Conservation (phyloP, 2,329 filamentous ascomycete species). For the Epichloe sp. region DNA sequence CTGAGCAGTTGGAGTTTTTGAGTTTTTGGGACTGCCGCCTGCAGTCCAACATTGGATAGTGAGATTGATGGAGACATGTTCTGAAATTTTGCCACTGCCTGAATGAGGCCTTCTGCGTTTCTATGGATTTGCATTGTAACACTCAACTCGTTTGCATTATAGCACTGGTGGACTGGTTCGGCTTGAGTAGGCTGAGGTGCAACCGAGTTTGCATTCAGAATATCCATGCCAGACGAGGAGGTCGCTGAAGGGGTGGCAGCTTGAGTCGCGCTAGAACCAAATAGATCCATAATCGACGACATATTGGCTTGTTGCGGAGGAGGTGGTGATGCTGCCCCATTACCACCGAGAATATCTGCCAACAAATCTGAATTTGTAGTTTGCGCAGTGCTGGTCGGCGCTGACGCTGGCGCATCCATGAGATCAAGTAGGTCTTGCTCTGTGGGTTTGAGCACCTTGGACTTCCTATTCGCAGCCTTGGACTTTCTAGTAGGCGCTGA, state of each 20-base stretch:
- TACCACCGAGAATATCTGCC: slow-evolving; percentile 78
- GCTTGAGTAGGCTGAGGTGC: slow-evolving; percentile 24
- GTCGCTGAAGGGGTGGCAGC: slow-evolving; percentile 19
- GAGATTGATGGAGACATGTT: slow-evolving; percentile 55
- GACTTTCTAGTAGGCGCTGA: slow-evolving; percentile 55
- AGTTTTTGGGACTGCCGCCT: slow-evolving; percentile 91
- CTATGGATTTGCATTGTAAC: slow-evolving; percentile 77
- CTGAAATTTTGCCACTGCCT: slow-evolving; percentile 71
- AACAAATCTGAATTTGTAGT: slow-evolving; percentile 73
- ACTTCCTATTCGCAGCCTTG: slow-evolving; percentile 59
- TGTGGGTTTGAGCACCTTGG: slow-evolving; percentile 66
- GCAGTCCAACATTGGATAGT: slow-evolving; percentile 66
- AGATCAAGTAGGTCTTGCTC: slow-evolving; percentile 90
- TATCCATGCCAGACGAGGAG: slow-evolving; percentile 32
- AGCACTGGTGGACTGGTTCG: slow-evolving; percentile 54
- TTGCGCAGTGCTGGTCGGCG: slow-evolving; percentile 37
- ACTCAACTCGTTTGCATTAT: slow-evolving; percentile 72
- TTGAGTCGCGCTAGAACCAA: slow-evolving; percentile 37
- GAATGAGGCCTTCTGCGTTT: slow-evolving; percentile 64
- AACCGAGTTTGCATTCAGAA: slow-evolving; percentile 38
- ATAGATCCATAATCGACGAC: slow-evolving; percentile 83
- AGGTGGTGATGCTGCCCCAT: slow-evolving; percentile 31
- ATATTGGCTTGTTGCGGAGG: slow-evolving; percentile 43
- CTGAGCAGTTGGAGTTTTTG: slow-evolving; percentile 87
- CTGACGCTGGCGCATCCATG: slow-evolving; percentile 58